These are phyloP conservation scores for Fusarium sp. DNA, from an alignment of 2,329 filamentous ascomycete genomes.

Conservation along the genomic window DNA sequence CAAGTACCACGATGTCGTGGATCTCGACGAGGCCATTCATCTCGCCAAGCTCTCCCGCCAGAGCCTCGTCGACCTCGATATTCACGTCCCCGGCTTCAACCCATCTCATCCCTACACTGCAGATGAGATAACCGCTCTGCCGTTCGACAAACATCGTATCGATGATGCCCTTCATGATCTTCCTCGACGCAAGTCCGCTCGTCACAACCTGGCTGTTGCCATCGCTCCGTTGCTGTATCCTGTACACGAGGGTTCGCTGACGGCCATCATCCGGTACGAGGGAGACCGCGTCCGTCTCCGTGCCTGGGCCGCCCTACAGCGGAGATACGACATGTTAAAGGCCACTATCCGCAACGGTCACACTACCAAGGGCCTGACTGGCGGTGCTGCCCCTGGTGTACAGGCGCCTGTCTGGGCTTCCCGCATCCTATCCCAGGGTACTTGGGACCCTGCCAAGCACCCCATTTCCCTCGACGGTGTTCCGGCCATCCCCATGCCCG, in stretches of 20 bases:
- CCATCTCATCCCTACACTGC: constrained; percentile 52
- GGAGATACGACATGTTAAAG: constrained; percentile 54
- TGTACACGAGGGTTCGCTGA: constrained; percentile 53
- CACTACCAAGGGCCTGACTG: constrained; percentile 47
- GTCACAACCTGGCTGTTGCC: constrained; percentile 51
- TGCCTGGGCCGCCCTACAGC: constrained; percentile 56
- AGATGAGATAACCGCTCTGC: constrained; percentile 56
- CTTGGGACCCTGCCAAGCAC: constrained; percentile 52
- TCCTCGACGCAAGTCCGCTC: constrained; percentile 55
- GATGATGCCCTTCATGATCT: constrained; percentile 53
- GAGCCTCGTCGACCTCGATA: constrained; percentile 50
- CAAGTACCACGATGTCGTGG: constrained; percentile 25
- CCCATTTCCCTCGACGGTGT: constrained; percentile 54
- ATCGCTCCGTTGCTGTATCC: constrained; percentile 56
- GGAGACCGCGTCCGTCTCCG: constrained; percentile 56
- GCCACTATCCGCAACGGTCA: constrained; percentile 54
- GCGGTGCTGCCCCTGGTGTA: constrained; percentile 53
- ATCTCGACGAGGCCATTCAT: constrained; percentile 49
- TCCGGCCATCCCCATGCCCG: constrained; percentile 55
- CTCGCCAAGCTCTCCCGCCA: constrained; percentile 52
- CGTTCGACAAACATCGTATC: constrained; percentile 51
- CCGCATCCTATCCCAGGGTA: constrained; percentile 54
- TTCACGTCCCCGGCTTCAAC: constrained; percentile 49
- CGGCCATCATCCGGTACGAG: constrained; percentile 58
- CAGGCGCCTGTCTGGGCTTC: constrained; percentile 54